phyloP scores from a whole-genome alignment of 345 rosid species.

The Brassica juncea region DNA sequence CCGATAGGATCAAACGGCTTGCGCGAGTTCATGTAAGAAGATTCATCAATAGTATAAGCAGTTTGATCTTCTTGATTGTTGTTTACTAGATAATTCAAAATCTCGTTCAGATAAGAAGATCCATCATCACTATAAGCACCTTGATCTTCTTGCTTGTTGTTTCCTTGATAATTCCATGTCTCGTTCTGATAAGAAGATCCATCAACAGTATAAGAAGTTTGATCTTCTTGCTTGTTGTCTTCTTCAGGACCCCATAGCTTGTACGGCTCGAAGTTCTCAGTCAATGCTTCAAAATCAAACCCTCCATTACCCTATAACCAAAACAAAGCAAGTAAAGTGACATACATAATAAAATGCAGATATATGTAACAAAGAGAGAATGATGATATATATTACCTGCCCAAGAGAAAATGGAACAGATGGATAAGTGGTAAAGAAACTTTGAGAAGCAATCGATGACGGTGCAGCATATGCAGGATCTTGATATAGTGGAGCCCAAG shows the following conservation, averaged over 20 bases:
- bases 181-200: conserved; percentile 41
- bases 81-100: neutral
- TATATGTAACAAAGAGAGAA: neutral
- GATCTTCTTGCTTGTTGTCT: conserved; percentile 29
- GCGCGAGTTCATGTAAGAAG: conserved; percentile 51
- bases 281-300: conserved; percentile 54
- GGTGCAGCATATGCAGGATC: neutral
- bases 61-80: neutral
- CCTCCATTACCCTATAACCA: conserved; percentile 40
- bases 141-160: neutral
- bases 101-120: conserved; percentile 36
- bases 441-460: neutral
- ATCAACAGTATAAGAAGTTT: conserved; percentile 44
- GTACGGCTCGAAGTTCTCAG: conserved; percentile 52
- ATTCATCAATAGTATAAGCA: conserved; percentile 50
- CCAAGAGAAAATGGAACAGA: neutral
- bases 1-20: conserved; percentile 39
- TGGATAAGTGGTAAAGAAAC: conserved; percentile 8
- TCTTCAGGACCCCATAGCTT: conserved; percentile 50
- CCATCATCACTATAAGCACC: conserved; percentile 48
- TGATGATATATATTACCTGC: neutral
- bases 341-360: neutral
- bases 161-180: neutral
- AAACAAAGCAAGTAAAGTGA: conserved; percentile 12
- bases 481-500: neutral